Evolutionary conservation across 2,329 filamentous ascomycete genomes (phyloP).

Genomic region (Colletotrichum cordylinicola): DNA sequence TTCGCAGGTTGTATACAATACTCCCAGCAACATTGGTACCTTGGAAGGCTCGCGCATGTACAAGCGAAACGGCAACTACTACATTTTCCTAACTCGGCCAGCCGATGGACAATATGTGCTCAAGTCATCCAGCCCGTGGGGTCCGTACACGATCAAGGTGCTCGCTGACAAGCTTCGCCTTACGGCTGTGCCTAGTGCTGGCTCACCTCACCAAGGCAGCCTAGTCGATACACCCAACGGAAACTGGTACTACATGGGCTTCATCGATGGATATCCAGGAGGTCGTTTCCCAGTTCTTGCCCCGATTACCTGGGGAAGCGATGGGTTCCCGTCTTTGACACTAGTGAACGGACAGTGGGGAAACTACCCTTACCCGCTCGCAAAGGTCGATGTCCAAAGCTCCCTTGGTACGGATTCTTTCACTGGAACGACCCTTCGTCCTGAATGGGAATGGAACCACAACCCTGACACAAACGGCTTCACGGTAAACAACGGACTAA

Average conservation of each 20-base stretch:
- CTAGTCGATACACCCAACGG: conserved; percentile 57
- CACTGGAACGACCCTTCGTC: conserved; percentile 39
- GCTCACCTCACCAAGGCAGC: conserved; percentile 57
- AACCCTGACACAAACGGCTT: conserved; percentile 58
- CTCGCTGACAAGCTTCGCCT: conserved; percentile 37
- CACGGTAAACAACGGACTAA: conserved; percentile 42
- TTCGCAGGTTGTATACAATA: neutral
- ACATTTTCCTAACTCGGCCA: conserved; percentile 52
- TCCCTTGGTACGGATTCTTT: conserved; percentile 19
- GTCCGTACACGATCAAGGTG: conserved; percentile 50
- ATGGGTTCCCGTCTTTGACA: conserved; percentile 52
- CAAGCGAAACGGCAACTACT: conserved; percentile 57
- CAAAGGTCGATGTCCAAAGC: neutral
- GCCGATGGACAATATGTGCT: conserved; percentile 50
- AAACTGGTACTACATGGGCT: conserved; percentile 65
- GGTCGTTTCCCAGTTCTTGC: conserved; percentile 63
- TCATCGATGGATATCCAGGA: conserved; percentile 58
- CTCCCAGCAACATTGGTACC: neutral
- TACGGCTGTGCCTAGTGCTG: conserved; percentile 42
- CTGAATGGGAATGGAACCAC: conserved; percentile 66
- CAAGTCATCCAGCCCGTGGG: conserved; percentile 50
- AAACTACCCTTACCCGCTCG: conserved; percentile 38
- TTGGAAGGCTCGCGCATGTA: conserved; percentile 59
- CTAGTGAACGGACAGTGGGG: conserved; percentile 49
- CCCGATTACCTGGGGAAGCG: conserved; percentile 51